Evolutionary conservation across 768 basidiomycete species (phyloP).

Genomic region (Lactarius hengduanensis): DNA sequence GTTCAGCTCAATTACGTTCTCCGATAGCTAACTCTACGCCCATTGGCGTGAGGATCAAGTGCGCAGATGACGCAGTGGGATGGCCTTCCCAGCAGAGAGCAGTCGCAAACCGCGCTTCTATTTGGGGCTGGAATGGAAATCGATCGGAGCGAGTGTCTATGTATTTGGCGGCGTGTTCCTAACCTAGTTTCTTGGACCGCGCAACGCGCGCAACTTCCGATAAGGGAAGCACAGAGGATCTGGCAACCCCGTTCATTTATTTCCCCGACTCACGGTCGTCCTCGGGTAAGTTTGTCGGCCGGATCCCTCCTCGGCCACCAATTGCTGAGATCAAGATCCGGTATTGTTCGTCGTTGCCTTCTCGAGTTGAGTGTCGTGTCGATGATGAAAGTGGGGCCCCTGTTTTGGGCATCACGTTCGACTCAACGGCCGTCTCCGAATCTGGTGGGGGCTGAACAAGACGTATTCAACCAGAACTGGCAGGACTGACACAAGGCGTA

Average conservation of each 20-base stretch:
- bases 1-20: slow-evolving; percentile 13
- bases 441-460: slow-evolving; percentile 7
- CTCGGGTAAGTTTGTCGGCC: not conserved
- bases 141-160: not conserved
- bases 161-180: not conserved
- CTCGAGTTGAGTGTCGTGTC: too few relatives aligned
- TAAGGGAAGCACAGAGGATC: not conserved
- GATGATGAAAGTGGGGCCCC: not conserved
- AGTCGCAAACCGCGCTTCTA: not conserved
- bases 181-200: too few relatives aligned
- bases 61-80: slow-evolving; percentile 16
- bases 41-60: slow-evolving; percentile 5
- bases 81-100: not conserved
- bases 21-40: not conserved
- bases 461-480: not conserved
- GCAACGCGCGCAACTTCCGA: not conserved
- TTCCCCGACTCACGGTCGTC: not conserved
- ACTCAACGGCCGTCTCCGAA: not conserved
- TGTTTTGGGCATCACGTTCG: not conserved
- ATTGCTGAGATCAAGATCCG: not conserved
- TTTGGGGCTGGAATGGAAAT: not conserved
- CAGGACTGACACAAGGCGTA: not conserved
- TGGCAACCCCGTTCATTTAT: not conserved
- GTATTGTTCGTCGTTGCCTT: not conserved
- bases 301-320: not conserved